phyloP scores from a whole-genome alignment of 2,329 filamentous ascomycete species.

The Colletotrichum sansevieriae region DNA sequence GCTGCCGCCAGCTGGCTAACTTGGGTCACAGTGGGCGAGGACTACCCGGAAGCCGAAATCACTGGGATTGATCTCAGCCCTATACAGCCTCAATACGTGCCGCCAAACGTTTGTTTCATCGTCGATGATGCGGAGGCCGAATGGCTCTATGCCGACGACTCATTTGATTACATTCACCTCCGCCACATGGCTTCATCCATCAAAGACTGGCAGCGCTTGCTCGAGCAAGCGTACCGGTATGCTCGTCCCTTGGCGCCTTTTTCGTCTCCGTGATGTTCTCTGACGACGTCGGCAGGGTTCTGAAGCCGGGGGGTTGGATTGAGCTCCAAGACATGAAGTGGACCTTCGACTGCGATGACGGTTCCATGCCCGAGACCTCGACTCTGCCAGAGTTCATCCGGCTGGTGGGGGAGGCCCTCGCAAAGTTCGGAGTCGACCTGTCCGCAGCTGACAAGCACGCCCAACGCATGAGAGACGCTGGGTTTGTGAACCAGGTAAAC shows the following conservation, averaged over 20 bases:
- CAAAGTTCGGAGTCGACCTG: slow-evolving; percentile 61
- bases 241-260: slow-evolving; percentile 55
- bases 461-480: slow-evolving; percentile 62
- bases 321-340: slow-evolving; percentile 59
- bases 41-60: slow-evolving; percentile 64
- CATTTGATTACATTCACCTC: slow-evolving; percentile 73
- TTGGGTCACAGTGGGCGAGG: slow-evolving; percentile 61
- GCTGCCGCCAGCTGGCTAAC: background rate
- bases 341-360: slow-evolving; percentile 57
- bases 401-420: slow-evolving; percentile 65
- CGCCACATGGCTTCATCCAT: slow-evolving; percentile 68
- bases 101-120: slow-evolving; percentile 47
- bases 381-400: slow-evolving; percentile 50
- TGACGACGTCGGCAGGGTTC: too few species aligned
- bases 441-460: slow-evolving; percentile 62
- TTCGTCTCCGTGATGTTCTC: slow-evolving; percentile 44
- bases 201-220: slow-evolving; percentile 60
- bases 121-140: slow-evolving; percentile 58
- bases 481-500: slow-evolving; percentile 57
- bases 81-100: slow-evolving; percentile 44
- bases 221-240: slow-evolving; percentile 41
- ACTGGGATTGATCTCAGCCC: slow-evolving; percentile 46
- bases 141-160: slow-evolving; percentile 53
- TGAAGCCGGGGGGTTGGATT: slow-evolving; percentile 58
- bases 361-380: slow-evolving; percentile 46